These are phyloP conservation scores for Aspergillus hiratsukae DNA, from an alignment of 2,329 filamentous ascomycete genomes.

Conservation along the genomic window DNA sequence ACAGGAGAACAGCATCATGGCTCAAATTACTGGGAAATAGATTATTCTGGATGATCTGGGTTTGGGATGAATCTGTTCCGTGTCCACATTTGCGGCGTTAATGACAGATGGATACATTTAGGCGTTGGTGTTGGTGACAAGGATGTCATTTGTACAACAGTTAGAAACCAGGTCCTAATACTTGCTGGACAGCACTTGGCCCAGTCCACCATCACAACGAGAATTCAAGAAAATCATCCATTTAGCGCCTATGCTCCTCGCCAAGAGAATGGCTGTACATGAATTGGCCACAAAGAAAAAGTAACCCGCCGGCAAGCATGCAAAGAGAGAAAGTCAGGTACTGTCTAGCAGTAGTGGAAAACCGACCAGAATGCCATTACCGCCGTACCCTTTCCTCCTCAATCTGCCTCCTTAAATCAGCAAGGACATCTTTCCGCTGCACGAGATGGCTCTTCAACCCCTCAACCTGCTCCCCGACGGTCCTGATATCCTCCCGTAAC, in stretches of 20 bases:
- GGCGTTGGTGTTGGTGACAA: not conserved
- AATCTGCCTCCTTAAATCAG: conserved; percentile 74
- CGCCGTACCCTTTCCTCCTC: conserved; percentile 71
- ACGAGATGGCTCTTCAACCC: conserved; percentile 79
- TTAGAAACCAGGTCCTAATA: not conserved
- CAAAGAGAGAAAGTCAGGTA: conserved; percentile 6
- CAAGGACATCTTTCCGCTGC: conserved; percentile 69
- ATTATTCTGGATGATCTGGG: not conserved
- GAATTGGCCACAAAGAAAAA: conserved; percentile 11
- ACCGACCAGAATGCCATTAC: conserved; percentile 14
- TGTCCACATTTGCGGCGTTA: not conserved
- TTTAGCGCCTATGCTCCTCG: conserved; percentile 32
- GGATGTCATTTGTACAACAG: conserved; percentile 9
- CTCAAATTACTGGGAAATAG: conserved; percentile 20
- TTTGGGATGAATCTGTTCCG: not conserved
- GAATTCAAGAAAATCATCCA: conserved; percentile 16
- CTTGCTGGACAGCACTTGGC: conserved; percentile 1
- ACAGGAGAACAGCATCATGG: conserved; percentile 37
- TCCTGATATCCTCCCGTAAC: conserved; percentile 78
- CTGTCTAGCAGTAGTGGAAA: conserved; percentile 3
- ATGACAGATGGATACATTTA: not conserved
- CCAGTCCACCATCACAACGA: not conserved
- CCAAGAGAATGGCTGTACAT: conserved; percentile 31
- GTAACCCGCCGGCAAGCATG: conserved; percentile 1
- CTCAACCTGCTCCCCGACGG: conserved; percentile 91